Percentiles rank a stretch among this genome's conserved stretches.
phyloP scores from a whole-genome alignment of 2,329 filamentous ascomycete species.

The Venturia effusa region DNA sequence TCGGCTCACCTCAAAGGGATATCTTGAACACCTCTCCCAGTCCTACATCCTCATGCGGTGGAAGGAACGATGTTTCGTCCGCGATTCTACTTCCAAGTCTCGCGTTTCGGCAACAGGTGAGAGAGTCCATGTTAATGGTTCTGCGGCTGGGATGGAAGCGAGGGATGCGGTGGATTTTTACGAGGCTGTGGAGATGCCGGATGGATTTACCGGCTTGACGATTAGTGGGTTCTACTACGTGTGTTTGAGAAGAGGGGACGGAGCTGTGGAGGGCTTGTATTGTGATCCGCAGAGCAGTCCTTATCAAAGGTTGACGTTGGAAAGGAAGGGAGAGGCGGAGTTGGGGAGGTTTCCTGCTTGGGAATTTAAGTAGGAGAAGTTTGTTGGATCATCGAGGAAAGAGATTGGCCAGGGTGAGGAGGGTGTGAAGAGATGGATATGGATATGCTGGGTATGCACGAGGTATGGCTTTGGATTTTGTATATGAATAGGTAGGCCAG shows the following conservation, averaged over 20 bases:
- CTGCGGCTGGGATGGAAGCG: neutral
- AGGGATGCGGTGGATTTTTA: constrained; percentile 6
- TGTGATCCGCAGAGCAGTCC: constrained; percentile 44
- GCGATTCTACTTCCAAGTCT: neutral
- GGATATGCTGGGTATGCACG: neutral
- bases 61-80: constrained; percentile 42
- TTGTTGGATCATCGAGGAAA: neutral
- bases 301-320: constrained; percentile 40
- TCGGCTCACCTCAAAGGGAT: constrained; percentile 29
- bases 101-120: neutral
- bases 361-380: neutral
- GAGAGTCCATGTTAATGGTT: neutral
- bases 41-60: constrained; percentile 47
- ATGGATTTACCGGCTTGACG: constrained; percentile 33
- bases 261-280: constrained; percentile 40
- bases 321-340: constrained; percentile 17
- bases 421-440: neutral
- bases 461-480: neutral
- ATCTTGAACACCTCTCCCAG: constrained; percentile 27
- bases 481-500: neutral
- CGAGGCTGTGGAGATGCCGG: constrained; percentile 12
- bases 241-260: constrained; percentile 35
- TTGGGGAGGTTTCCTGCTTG: constrained; percentile 1
- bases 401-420: neutral
- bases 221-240: constrained; percentile 46